Evolutionary conservation across 2,329 filamentous ascomycete genomes (phyloP).

Genomic region (Sphaerulina musiva): DNA sequence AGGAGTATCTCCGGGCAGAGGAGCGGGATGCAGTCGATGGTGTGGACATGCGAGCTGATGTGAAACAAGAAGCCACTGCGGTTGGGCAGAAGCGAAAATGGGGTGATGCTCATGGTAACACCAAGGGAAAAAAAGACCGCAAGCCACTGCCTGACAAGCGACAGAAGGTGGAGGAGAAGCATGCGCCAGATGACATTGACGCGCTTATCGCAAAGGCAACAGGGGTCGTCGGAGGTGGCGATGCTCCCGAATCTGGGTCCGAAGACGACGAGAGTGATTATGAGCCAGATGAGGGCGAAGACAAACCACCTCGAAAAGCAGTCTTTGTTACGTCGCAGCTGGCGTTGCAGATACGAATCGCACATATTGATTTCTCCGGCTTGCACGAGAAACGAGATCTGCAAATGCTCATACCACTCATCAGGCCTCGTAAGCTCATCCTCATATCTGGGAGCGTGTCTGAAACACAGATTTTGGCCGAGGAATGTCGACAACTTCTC

Average conservation of each 20-base stretch:
- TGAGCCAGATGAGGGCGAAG: slow-evolving; percentile 45
- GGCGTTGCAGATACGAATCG: slow-evolving; percentile 65
- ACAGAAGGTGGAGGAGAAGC: slow-evolving; percentile 20
- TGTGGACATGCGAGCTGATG: slow-evolving; percentile 52
- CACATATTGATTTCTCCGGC: slow-evolving; percentile 85
- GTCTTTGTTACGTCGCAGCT: slow-evolving; percentile 59
- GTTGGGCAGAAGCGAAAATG: slow-evolving; percentile 92
- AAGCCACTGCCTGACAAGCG: slow-evolving; percentile 36
- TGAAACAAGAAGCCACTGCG: slow-evolving; percentile 42
- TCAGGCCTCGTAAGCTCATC: slow-evolving; percentile 89
- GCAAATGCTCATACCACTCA: slow-evolving; percentile 89
- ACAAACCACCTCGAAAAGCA: slow-evolving; percentile 68
- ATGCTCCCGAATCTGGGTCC: slow-evolving; percentile 21
- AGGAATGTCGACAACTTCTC: slow-evolving; percentile 67
- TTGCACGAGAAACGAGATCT: slow-evolving; percentile 89
- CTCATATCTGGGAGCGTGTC: slow-evolving; percentile 73
- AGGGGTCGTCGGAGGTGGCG: slow-evolving; percentile 18
- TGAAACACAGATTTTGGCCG: slow-evolving; percentile 72
- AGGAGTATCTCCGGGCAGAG: slow-evolving; percentile 88
- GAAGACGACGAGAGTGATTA: slow-evolving; percentile 42
- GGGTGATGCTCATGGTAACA: slow-evolving; percentile 57
- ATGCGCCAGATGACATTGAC: slow-evolving; percentile 33
- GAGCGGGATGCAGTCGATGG: slow-evolving; percentile 73
- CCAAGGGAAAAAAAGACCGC: slow-evolving; percentile 55
- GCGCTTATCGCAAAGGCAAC: slow-evolving; percentile 31